Evolutionary conservation across 1,284 basidiomycete genomes (phyloP).

Genomic region (Sphagnurus paluster): DNA sequence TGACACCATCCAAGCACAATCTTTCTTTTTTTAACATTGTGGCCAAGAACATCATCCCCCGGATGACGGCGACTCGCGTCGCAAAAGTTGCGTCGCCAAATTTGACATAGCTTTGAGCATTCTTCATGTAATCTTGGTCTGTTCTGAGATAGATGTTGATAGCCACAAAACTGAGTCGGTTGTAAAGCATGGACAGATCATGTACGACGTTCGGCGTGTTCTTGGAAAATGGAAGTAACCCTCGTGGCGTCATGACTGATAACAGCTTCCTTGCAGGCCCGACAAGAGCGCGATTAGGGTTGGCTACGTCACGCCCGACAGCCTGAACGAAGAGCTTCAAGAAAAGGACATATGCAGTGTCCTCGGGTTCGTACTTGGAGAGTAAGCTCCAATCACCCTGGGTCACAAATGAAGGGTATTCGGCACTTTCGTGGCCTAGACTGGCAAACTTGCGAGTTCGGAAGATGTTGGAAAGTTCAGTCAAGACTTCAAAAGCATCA

Average conservation of each 20-base stretch:
- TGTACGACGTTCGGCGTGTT: constrained; percentile 49
- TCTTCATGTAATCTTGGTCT: constrained; percentile 54
- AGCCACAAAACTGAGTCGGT: constrained; percentile 80
- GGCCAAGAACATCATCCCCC: constrained; percentile 77
- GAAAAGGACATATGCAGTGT: constrained; percentile 81
- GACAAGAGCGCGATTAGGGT: constrained; percentile 38
- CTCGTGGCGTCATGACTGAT: constrained; percentile 78
- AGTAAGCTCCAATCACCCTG: constrained; percentile 59
- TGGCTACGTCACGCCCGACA: constrained; percentile 32
- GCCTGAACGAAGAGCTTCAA: constrained; percentile 75
- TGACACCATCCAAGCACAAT: constrained; percentile 54
- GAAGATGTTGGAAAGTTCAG: constrained; percentile 76
- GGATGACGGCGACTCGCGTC: constrained; percentile 74
- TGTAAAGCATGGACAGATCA: constrained; percentile 82
- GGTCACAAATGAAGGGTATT: constrained; percentile 80
- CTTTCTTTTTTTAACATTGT: constrained; percentile 65
- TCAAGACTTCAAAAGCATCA: constrained; percentile 61
- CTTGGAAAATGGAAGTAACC: constrained; percentile 65
- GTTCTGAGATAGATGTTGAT: constrained; percentile 75
- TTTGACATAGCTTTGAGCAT: constrained; percentile 66
- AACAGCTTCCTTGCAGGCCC: constrained; percentile 73
- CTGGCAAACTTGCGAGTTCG: constrained; percentile 80
- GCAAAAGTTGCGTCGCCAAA: constrained; percentile 70
- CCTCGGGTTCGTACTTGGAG: constrained; percentile 49
- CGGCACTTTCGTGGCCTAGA: constrained; percentile 70